Conservation (phyloP, 805 yeast species). For the Cyberlindnera lachancei region DNA sequence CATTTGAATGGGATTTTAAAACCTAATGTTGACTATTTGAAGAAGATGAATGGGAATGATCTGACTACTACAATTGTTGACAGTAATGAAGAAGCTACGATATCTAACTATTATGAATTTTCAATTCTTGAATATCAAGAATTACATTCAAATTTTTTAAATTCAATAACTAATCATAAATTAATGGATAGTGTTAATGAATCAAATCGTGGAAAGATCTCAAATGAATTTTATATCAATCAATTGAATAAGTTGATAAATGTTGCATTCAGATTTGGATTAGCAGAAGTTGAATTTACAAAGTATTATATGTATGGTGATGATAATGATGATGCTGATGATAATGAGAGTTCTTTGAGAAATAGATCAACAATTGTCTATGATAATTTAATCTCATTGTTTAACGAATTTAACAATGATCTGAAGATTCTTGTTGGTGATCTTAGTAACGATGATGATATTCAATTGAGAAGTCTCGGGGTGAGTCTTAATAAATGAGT, state of each 20-base stretch:
- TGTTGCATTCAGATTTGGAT: slow-evolving; percentile 32
- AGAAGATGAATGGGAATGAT: slow-evolving; percentile 10
- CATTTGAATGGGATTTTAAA: too few relatives aligned
- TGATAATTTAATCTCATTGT: slow-evolving; percentile 33
- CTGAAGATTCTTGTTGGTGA: slow-evolving; percentile 41
- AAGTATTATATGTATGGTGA: slow-evolving; percentile 24
- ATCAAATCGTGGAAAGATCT: slow-evolving; percentile 26
- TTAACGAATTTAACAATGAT: slow-evolving; percentile 36
- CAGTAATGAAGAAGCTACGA: too few relatives aligned
- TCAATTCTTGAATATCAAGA: slow-evolving; percentile 43
- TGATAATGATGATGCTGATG: slow-evolving; percentile 15
- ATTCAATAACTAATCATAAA: slow-evolving; percentile 29
- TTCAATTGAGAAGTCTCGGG: slow-evolving; percentile 43
- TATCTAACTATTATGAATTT: slow-evolving; percentile 27
- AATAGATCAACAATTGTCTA: slow-evolving; percentile 24
- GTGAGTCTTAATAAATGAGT: slow-evolving; percentile 17
- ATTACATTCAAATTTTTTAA: slow-evolving; percentile 28
- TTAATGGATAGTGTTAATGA: slow-evolving; percentile 24
- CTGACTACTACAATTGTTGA: slow-evolving; percentile 2
- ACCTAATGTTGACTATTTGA: slow-evolving; percentile 22
- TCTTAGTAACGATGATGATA: slow-evolving; percentile 42
- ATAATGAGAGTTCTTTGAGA: slow-evolving; percentile 21
- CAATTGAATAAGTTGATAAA: slow-evolving; percentile 33
- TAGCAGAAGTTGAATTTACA: slow-evolving; percentile 31
- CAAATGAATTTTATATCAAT: slow-evolving; percentile 34